Evolutionary conservation across 257 asterid genomes (phyloP).

Genomic region (Fraxinus pennsylvanica): DNA sequence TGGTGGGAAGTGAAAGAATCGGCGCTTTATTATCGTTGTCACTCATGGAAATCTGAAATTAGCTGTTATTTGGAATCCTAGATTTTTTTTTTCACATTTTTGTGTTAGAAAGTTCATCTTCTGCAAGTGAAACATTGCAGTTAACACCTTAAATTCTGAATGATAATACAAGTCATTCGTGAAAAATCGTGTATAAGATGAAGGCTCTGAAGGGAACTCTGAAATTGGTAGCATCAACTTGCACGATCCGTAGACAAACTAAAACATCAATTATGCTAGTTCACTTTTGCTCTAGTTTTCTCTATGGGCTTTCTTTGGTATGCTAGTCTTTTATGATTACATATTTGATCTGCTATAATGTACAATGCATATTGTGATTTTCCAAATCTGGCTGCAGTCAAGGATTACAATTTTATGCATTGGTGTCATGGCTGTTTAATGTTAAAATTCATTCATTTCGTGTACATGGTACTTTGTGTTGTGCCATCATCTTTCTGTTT

Average conservation of each 20-base stretch:
- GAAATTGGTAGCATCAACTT: not conserved
- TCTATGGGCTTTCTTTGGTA: not conserved
- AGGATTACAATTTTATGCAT: not conserved
- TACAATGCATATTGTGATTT: not conserved
- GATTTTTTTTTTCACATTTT: not conserved
- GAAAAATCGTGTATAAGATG: not conserved
- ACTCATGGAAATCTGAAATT: not conserved
- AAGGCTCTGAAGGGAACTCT: not conserved
- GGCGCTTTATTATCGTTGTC: not conserved
- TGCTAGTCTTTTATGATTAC: not conserved
- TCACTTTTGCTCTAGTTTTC: too few species aligned
- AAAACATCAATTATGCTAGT: too few species aligned
- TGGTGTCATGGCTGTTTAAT: not conserved
- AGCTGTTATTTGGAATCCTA: not conserved
- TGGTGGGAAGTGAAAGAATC: not conserved
- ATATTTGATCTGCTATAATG: not conserved
- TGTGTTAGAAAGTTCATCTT: not conserved
- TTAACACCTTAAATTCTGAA: not conserved
- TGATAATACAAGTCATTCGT: not conserved
- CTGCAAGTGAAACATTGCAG: not conserved
- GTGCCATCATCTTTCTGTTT: slow-evolving; percentile 21
- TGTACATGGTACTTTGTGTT: not conserved
- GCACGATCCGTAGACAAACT: not conserved
- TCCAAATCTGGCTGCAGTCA: not conserved
- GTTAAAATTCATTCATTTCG: not conserved